Evolutionary conservation across 257 asterid genomes (phyloP).

Genomic region (Lithospermum erythrorhizon): DNA sequence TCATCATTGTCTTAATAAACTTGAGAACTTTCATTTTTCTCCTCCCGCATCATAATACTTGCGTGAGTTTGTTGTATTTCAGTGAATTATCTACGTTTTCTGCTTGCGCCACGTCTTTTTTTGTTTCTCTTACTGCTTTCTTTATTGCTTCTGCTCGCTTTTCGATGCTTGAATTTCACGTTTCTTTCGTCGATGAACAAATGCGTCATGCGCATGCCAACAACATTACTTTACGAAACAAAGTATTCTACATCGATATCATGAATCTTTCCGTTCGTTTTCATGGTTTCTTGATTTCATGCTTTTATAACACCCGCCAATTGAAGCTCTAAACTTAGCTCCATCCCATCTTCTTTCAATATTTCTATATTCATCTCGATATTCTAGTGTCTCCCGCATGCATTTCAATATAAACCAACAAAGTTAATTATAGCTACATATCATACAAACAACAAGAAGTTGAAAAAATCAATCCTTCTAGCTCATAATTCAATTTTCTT

Average conservation of each 20-base stretch:
- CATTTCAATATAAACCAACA: slow-evolving; percentile 1
- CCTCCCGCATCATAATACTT: no score
- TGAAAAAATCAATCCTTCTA: not conserved
- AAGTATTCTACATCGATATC: not conserved
- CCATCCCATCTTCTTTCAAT: slow-evolving; percentile 25
- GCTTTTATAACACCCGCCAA: slow-evolving; percentile 44
- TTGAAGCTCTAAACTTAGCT: slow-evolving; percentile 59
- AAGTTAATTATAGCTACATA: slow-evolving; percentile 14
- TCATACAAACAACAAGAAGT: not conserved
- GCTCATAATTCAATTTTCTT: not conserved
- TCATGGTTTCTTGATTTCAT: slow-evolving; percentile 1
- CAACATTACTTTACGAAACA: slow-evolving; percentile 4
- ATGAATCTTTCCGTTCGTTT: not conserved
- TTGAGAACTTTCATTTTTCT: no score
- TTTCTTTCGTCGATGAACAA: slow-evolving; percentile 21
- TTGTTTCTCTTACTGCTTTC: slow-evolving; percentile 34
- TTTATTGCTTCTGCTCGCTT: slow-evolving; percentile 40
- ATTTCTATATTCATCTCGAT: slow-evolving; percentile 9
- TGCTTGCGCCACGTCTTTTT: slow-evolving; percentile 18
- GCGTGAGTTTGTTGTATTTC: slow-evolving; percentile 26
- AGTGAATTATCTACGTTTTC: slow-evolving; percentile 13
- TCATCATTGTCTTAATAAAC: no score
- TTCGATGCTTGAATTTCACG: slow-evolving; percentile 43
- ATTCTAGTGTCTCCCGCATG: no score
- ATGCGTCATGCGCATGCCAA: not conserved